Percentiles rank a stretch among this genome's conserved stretches.
These are phyloP conservation scores for Colletotrichum magnum DNA, from an alignment of 2,329 filamentous ascomycete genomes.

Conservation along the genomic window DNA sequence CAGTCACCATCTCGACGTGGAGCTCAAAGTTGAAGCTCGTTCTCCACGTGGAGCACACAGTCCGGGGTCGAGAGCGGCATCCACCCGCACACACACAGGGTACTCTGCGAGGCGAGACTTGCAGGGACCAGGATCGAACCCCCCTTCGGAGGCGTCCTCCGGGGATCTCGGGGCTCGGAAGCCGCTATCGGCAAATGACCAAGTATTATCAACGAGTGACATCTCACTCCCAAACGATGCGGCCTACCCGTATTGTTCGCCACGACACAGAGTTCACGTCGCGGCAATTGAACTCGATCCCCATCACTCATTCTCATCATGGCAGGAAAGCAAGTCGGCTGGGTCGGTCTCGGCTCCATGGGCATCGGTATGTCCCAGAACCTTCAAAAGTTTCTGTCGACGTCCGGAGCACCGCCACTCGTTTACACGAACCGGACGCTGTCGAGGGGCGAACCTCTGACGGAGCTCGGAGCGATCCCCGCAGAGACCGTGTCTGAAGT, in stretches of 20 bases:
- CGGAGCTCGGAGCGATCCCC: conserved; percentile 50
- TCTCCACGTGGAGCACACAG: conserved; percentile 32
- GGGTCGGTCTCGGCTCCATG: conserved; percentile 57
- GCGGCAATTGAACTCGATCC: too few relatives aligned
- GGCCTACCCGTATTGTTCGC: not conserved
- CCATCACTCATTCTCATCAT: not conserved
- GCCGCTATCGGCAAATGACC: conserved; percentile 14
- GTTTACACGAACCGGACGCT: conserved; percentile 69
- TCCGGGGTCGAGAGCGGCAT: conserved; percentile 15
- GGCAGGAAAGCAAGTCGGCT: conserved; percentile 25
- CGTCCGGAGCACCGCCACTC: conserved; percentile 65
- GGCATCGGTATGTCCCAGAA: conserved; percentile 54
- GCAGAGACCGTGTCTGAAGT: conserved; percentile 52
- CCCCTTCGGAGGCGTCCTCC: conserved; percentile 21
- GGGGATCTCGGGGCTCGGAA: conserved; percentile 11
- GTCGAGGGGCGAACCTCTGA: conserved; percentile 49
- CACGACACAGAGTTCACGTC: not conserved
- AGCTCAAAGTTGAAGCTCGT: conserved; percentile 17
- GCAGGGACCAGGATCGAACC: conserved; percentile 17
- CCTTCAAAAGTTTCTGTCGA: conserved; percentile 66
- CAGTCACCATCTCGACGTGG: conserved; percentile 13
- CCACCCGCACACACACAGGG: conserved; percentile 11
- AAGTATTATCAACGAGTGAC: not conserved
- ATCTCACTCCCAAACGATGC: not conserved
- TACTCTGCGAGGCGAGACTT: conserved; percentile 13